Conservation (phyloP, 2,329 filamentous ascomycete species). For the Cladophialophora exuberans region DNA sequence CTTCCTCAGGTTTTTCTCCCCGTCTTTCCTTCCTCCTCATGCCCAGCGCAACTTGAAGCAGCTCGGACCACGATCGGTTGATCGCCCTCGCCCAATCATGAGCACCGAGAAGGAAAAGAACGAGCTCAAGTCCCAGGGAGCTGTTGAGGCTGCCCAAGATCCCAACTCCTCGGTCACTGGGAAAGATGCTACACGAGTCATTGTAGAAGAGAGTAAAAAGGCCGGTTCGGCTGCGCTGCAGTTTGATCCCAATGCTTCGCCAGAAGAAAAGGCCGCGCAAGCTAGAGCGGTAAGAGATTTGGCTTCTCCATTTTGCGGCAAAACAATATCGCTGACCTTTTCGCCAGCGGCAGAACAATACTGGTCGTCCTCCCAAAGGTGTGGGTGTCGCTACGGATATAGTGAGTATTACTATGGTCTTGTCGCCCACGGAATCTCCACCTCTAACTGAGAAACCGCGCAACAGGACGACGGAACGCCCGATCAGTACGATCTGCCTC, state of each 20-base stretch:
- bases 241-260: constrained; percentile 83
- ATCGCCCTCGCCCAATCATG: constrained; percentile 18
- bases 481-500: constrained; percentile 75
- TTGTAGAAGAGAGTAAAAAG: constrained; percentile 76
- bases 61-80: constrained; percentile 16
- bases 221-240: constrained; percentile 79
- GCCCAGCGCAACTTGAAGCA: constrained; percentile 5
- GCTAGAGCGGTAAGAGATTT: constrained; percentile 64
- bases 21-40: constrained; percentile 18
- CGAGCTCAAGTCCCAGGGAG: constrained; percentile 82
- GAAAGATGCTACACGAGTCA: constrained; percentile 70
- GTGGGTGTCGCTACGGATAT: constrained; percentile 73
- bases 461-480: constrained; percentile 66
- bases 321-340: constrained; percentile 16
- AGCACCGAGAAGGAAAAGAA: constrained; percentile 24
- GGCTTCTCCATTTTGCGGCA: neutral
- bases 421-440: constrained; percentile 1
- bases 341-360: constrained; percentile 53
- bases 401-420: constrained; percentile 45
- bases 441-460: constrained; percentile 16
- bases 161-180: constrained; percentile 69
- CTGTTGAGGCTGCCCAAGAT: constrained; percentile 74
- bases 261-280: constrained; percentile 82
- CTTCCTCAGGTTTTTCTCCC: no score
- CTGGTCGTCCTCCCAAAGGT: constrained; percentile 37